phyloP scores from a whole-genome alignment of 495 filamentous ascomycete species.

The Xylaria venustula region DNA sequence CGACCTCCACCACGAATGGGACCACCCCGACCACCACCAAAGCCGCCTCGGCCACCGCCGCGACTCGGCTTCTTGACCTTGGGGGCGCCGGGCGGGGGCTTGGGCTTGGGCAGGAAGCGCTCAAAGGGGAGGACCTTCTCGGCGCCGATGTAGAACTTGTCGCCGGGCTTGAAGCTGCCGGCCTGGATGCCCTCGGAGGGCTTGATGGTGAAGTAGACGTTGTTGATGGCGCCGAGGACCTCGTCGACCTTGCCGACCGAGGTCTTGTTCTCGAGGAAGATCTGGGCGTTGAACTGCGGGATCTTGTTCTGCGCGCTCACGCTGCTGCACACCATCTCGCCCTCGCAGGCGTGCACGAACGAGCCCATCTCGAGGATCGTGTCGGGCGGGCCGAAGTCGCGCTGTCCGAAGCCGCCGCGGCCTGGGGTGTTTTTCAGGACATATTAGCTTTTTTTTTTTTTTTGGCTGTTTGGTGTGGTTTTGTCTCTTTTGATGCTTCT shows the following conservation, averaged over 20 bases:
- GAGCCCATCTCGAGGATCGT: conserved; percentile 75
- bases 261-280: conserved; percentile 98
- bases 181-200: conserved; percentile 93
- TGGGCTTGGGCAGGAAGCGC: conserved; percentile 94
- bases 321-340: conserved; percentile 93
- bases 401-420: conserved; percentile 52
- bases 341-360: conserved; percentile 91
- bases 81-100: conserved; percentile 66
- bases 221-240: conserved; percentile 91
- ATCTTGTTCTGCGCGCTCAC: conserved; percentile 95
- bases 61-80: conserved; percentile 57
- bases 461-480: background rate
- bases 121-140: conserved; percentile 95
- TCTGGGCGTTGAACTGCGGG: conserved; percentile 97
- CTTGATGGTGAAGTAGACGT: conserved; percentile 98
- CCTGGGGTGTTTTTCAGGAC: conserved; percentile 28
- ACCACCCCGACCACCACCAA: conserved; percentile 24
- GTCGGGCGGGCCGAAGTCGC: conserved; percentile 55
- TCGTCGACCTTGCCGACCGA: conserved; percentile 91
- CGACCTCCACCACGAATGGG: conserved; percentile 22
- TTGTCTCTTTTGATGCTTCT: background rate
- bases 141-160: conserved; percentile 93
- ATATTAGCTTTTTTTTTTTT: conserved; percentile 3
- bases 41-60: conserved; percentile 37
- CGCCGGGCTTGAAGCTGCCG: conserved; percentile 87